Evolutionary conservation across 2,329 filamentous ascomycete species (phyloP).

Genomic region (Apiospora aurea): DNA sequence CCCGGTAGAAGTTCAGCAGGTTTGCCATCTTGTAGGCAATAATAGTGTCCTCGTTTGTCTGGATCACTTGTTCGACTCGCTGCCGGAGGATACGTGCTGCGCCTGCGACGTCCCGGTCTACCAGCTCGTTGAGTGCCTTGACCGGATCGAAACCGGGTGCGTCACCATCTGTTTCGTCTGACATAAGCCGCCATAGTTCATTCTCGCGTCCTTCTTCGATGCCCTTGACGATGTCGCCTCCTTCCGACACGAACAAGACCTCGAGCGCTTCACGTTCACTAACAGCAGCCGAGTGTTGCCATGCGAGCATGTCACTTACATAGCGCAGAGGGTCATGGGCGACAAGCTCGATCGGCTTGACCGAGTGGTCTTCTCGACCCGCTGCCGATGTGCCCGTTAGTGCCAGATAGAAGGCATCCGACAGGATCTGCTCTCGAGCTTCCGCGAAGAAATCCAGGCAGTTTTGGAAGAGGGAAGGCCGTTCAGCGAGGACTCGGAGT

Average conservation of each 20-base stretch:
- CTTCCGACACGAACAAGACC: conserved; percentile 88
- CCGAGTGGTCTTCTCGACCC: conserved; percentile 63
- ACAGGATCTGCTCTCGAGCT: conserved; percentile 83
- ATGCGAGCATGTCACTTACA: conserved; percentile 96
- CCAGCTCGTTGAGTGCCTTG: conserved; percentile 82
- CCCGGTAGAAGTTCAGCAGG: conserved; percentile 85
- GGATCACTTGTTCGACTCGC: conserved; percentile 88
- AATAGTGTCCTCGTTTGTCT: conserved; percentile 89
- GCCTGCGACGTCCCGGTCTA: conserved; percentile 83
- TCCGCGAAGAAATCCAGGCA: conserved; percentile 94
- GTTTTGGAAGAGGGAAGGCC: conserved; percentile 89
- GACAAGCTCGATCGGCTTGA: conserved; percentile 92
- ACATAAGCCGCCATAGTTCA: conserved; percentile 79
- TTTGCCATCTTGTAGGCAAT: conserved; percentile 90
- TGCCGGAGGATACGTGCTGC: conserved; percentile 87
- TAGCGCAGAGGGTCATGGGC: conserved; percentile 93
- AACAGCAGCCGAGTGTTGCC: conserved; percentile 92
- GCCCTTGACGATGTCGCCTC: conserved; percentile 84
- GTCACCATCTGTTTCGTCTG: conserved; percentile 59
- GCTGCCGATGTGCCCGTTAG: conserved; percentile 75
- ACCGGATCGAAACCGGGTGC: conserved; percentile 74
- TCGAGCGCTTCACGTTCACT: conserved; percentile 94
- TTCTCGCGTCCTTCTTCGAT: conserved; percentile 81
- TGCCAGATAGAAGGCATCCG: conserved; percentile 87
- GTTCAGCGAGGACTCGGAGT: conserved; percentile 85